Percentiles rank a stretch among this genome's conserved stretches.
These are phyloP conservation scores for Talaromyces sp. DNA, from an alignment of 2,329 filamentous ascomycete genomes.

Conservation along the genomic window DNA sequence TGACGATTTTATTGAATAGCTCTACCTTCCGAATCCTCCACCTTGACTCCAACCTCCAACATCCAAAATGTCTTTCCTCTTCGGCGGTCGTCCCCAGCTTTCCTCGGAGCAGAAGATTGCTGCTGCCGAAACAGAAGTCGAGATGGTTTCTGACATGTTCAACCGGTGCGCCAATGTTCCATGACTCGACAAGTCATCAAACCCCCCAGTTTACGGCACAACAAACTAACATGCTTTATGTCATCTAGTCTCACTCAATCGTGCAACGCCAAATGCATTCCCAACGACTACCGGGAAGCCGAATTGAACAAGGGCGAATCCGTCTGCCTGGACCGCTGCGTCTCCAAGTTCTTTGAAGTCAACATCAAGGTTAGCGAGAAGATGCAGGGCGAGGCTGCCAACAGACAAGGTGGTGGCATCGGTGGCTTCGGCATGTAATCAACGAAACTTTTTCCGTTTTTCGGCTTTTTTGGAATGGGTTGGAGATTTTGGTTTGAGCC, in stretches of 20 bases:
- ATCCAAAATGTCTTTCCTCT: conserved; percentile 65
- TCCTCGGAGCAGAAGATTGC: conserved; percentile 96
- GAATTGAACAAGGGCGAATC: conserved; percentile 99
- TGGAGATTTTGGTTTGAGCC: not conserved
- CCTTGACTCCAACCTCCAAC: not conserved
- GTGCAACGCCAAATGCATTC: conserved; percentile 92
- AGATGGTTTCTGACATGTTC: conserved; percentile 97
- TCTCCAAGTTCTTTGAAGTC: conserved; percentile 97
- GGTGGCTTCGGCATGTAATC: conserved; percentile 49
- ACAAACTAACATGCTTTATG: not conserved
- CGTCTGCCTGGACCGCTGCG: conserved; percentile 96
- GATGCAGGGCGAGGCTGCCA: conserved; percentile 81
- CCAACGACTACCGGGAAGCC: conserved; percentile 84
- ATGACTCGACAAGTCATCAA: conserved; percentile 1
- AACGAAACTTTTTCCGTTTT: not conserved
- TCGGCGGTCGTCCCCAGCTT: conserved; percentile 71
- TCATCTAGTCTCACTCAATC: conserved; percentile 68
- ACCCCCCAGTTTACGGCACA: not conserved
- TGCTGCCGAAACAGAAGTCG: conserved; percentile 92
- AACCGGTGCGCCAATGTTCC: conserved; percentile 62
- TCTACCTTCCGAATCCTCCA: not conserved
- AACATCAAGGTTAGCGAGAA: conserved; percentile 97
- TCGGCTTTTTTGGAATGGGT: not conserved
- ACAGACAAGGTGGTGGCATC: conserved; percentile 51
- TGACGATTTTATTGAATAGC: not conserved